phyloP scores from a whole-genome alignment of 2,329 filamentous ascomycete species.

The Colletotrichum lentis region DNA sequence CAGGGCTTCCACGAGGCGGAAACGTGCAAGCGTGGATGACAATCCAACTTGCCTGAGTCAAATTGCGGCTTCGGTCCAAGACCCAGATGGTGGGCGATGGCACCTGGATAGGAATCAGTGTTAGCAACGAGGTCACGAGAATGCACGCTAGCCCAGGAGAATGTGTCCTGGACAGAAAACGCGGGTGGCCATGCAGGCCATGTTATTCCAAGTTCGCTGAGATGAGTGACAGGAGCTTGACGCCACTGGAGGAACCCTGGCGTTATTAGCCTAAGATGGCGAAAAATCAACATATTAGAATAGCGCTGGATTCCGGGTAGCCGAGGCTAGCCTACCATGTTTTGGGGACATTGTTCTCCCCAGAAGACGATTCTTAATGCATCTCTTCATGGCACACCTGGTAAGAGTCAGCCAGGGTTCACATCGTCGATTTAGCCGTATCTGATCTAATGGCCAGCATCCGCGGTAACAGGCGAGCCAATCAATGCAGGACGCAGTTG shows the following conservation, averaged over 20 bases:
- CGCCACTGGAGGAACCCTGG: conserved; percentile 17
- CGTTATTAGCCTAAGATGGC: neutral
- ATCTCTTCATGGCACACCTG: neutral
- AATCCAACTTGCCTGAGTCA: neutral
- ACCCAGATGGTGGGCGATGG: neutral
- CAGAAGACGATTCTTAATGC: neutral
- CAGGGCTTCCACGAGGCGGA: conserved; percentile 3
- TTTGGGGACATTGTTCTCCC: neutral
- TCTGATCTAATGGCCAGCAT: neutral
- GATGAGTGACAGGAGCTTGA: conserved; percentile 25
- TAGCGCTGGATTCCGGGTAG: neutral
- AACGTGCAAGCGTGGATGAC: neutral
- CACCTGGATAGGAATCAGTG: neutral
- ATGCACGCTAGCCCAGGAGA: neutral
- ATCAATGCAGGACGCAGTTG: conserved; percentile 13
- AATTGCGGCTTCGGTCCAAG: neutral
- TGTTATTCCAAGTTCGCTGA: neutral
- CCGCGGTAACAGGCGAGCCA: conserved; percentile 5
- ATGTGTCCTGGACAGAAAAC: neutral
- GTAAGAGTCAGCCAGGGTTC: neutral
- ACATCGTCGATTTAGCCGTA: too few relatives aligned
- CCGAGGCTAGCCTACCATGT: neutral
- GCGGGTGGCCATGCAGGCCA: neutral
- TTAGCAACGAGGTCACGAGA: neutral
- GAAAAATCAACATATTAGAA: neutral